A percentile compares a stretch with the other conserved stretches of the same genome.
Evolutionary conservation across 805 yeast genomes (phyloP).

Genomic region (Nakazawaea populi): DNA sequence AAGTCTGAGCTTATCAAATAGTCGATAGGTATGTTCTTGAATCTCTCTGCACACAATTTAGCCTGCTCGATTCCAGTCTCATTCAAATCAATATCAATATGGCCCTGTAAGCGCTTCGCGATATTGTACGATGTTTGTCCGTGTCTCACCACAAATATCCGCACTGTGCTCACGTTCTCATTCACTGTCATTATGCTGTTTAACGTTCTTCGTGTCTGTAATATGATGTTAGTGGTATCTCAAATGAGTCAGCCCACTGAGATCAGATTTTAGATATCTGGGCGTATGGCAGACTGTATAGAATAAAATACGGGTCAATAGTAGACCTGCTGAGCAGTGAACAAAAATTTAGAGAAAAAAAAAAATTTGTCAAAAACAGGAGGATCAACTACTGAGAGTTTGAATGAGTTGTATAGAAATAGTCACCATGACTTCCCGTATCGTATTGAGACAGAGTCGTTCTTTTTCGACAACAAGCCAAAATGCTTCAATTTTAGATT

Average conservation of each 20-base stretch:
- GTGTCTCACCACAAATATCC: constrained; percentile 65
- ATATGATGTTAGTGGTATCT: too few relatives aligned
- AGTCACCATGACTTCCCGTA: not conserved
- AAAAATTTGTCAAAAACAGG: not conserved
- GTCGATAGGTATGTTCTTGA: constrained; percentile 36
- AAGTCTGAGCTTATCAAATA: constrained; percentile 47
- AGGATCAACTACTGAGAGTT: not conserved
- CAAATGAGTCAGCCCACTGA: too few relatives aligned
- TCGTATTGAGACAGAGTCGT: constrained; percentile 1
- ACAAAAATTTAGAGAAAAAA: not conserved
- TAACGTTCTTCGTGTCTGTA: not conserved
- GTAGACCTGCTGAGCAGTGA: not conserved
- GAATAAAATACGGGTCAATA: not conserved
- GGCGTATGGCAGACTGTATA: not conserved
- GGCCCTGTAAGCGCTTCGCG: constrained; percentile 73
- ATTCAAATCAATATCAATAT: constrained; percentile 59
- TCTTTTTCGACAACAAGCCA: constrained; percentile 12
- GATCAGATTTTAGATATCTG: too few relatives aligned
- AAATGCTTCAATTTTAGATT: constrained; percentile 22
- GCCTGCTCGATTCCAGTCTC: constrained; percentile 61
- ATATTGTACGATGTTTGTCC: constrained; percentile 79
- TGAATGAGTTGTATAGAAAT: not conserved
- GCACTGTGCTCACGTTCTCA: constrained; percentile 12
- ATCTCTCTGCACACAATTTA: constrained; percentile 38
- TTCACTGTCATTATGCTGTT: constrained; percentile 13